A percentile compares a stretch with the other conserved stretches of the same genome.
These are phyloP conservation scores for Diaporthe sp. DNA, from an alignment of 2,329 filamentous ascomycete species.

Conservation along the genomic window DNA sequence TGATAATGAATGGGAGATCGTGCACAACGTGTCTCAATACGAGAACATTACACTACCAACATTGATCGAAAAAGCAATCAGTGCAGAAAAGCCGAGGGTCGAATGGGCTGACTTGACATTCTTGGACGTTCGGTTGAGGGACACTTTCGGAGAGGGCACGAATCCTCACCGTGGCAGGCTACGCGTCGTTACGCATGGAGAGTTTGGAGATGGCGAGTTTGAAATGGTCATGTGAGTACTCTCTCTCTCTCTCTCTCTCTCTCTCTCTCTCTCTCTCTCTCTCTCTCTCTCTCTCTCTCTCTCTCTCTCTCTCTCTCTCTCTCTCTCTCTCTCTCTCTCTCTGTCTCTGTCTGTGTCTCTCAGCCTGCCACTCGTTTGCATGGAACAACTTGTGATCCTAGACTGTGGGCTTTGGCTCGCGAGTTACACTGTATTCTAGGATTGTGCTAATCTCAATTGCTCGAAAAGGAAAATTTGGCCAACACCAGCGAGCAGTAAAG, in stretches of 20 bases:
- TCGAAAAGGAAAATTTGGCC: slow-evolving; percentile 34
- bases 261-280: background rate
- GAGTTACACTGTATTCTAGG: no score
- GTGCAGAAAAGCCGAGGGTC: slow-evolving; percentile 20
- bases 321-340: background rate
- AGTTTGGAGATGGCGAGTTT: background rate
- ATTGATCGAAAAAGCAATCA: slow-evolving; percentile 20
- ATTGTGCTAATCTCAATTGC: background rate
- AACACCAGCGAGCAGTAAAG: slow-evolving; percentile 2
- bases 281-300: background rate
- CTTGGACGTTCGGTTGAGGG: background rate
- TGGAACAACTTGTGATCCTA: background rate
- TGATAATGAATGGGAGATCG: background rate
- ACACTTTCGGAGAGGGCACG: background rate
- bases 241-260: background rate
- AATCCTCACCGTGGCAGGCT: background rate
- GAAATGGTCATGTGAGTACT: slow-evolving; percentile 26
- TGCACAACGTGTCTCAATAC: background rate
- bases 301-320: background rate
- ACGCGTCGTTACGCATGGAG: background rate
- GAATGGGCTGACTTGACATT: slow-evolving; percentile 10
- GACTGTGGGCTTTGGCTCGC: background rate
- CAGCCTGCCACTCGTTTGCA: background rate
- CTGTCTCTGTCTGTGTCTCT: no score
- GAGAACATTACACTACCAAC: background rate